These are phyloP conservation scores for Sporormia fimetaria DNA, from an alignment of 495 filamentous ascomycete genomes.

Conservation along the genomic window DNA sequence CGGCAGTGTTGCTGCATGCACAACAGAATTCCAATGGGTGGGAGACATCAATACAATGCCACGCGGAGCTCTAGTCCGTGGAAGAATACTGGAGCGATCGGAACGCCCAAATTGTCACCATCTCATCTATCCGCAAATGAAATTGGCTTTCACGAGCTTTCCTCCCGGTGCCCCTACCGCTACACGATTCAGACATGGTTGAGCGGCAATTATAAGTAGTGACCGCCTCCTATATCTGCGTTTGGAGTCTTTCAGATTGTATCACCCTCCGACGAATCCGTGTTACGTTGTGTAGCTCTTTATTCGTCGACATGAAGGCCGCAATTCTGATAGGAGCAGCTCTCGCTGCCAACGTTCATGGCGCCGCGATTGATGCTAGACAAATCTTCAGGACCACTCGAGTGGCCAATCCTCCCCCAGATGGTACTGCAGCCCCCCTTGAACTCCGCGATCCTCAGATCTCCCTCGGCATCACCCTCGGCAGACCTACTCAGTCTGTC, in stretches of 20 bases:
- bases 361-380: constrained; percentile 10
- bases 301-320: constrained; percentile 12
- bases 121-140: constrained; percentile 24
- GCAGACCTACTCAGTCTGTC: background rate
- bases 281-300: background rate
- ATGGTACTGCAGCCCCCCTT: constrained; percentile 8
- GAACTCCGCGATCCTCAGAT: constrained; percentile 1
- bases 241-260: background rate
- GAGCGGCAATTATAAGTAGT: constrained; percentile 13
- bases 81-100: constrained; percentile 5
- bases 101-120: constrained; percentile 9
- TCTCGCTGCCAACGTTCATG: constrained; percentile 9
- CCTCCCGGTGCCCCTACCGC: constrained; percentile 2
- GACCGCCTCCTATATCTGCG: constrained; percentile 1
- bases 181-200: background rate
- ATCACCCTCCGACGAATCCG: background rate
- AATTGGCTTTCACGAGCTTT: constrained; percentile 13
- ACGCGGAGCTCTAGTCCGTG: constrained; percentile 5
- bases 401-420: background rate
- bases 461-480: constrained; percentile 2
- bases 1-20: too few relatives aligned
- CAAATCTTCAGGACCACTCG: background rate
- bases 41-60: background rate
- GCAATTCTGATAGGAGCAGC: constrained; percentile 9
- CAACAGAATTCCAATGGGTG: too few relatives aligned